These are phyloP conservation scores for Gomphus sp. DNA, from an alignment of 1,284 basidiomycete species.

Conservation along the genomic window DNA sequence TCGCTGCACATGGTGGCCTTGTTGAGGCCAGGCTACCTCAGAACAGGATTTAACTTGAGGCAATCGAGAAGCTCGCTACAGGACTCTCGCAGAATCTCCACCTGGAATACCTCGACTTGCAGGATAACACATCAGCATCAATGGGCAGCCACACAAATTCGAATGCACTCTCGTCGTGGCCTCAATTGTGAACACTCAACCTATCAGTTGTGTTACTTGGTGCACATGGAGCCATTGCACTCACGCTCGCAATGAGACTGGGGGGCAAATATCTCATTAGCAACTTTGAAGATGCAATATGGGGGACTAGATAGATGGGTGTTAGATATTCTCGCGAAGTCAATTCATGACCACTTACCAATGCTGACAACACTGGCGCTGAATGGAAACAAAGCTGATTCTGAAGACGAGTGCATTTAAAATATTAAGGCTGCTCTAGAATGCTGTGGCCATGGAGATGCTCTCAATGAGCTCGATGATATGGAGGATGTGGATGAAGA, in stretches of 20 bases:
- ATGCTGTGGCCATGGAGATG: conserved; percentile 70
- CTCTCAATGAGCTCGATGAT: conserved; percentile 68
- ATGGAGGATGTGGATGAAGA: conserved; percentile 26
- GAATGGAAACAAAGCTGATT: conserved; percentile 28
- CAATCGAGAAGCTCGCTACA: conserved; percentile 73
- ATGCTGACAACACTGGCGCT: conserved; percentile 55
- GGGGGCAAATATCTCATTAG: conserved; percentile 44
- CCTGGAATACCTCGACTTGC: too few species aligned
- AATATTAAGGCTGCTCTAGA: conserved; percentile 58
- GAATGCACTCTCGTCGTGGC: too few species aligned
- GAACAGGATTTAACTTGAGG: conserved; percentile 95
- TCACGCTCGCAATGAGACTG: conserved; percentile 42
- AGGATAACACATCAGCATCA: too few species aligned
- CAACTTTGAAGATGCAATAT: conserved; percentile 71
- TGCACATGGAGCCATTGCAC: conserved; percentile 46
- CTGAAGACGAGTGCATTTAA: conserved; percentile 70
- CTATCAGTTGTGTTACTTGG: conserved; percentile 90
- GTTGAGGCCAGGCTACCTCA: conserved; percentile 89
- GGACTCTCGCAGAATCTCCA: conserved; percentile 49
- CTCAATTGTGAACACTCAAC: conserved; percentile 52
- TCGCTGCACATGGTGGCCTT: conserved; percentile 39
- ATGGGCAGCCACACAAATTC: too few species aligned
- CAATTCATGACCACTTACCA: conserved; percentile 51
- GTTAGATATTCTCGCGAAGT: conserved; percentile 58
- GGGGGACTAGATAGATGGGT: conserved; percentile 77